Conservation (phyloP, 2,329 filamentous ascomycete species). For the Coniochaeta sp. region DNA sequence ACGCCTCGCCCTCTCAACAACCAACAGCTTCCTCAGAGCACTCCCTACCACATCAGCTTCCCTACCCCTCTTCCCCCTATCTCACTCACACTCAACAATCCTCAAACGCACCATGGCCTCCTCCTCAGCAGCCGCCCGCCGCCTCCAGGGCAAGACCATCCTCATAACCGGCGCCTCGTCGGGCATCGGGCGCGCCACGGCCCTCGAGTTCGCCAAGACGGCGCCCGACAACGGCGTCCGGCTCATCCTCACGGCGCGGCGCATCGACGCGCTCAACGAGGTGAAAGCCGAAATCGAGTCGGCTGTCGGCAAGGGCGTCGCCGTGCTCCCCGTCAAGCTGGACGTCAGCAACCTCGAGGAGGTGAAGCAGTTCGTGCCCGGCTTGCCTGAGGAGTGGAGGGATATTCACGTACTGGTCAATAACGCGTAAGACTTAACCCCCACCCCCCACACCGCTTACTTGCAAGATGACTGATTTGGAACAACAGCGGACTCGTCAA, state of each 20-base stretch:
- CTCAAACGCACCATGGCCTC: conserved; percentile 36
- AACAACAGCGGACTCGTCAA: conserved; percentile 70
- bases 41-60: no score
- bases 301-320: conserved; percentile 72
- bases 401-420: conserved; percentile 88
- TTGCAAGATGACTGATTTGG: no score
- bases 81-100: conserved; percentile 1
- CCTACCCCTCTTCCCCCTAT: background rate
- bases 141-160: conserved; percentile 88
- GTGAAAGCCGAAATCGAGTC: conserved; percentile 68
- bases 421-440: conserved; percentile 77
- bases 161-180: conserved; percentile 88
- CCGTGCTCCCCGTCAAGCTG: conserved; percentile 75
- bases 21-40: background rate
- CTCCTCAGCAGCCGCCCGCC: conserved; percentile 64
- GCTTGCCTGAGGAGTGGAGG: conserved; percentile 73
- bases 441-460: background rate
- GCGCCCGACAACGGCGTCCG: conserved; percentile 65
- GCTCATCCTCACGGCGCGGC: conserved; percentile 82
- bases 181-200: conserved; percentile 77
- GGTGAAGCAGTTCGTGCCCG: conserved; percentile 63
- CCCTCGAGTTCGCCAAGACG: conserved; percentile 89
- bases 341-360: conserved; percentile 79
- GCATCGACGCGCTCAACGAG: conserved; percentile 70
- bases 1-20: background rate